Conservation (phyloP, 129 eudicot species). For the Helichrysum umbraculigerum region DNA sequence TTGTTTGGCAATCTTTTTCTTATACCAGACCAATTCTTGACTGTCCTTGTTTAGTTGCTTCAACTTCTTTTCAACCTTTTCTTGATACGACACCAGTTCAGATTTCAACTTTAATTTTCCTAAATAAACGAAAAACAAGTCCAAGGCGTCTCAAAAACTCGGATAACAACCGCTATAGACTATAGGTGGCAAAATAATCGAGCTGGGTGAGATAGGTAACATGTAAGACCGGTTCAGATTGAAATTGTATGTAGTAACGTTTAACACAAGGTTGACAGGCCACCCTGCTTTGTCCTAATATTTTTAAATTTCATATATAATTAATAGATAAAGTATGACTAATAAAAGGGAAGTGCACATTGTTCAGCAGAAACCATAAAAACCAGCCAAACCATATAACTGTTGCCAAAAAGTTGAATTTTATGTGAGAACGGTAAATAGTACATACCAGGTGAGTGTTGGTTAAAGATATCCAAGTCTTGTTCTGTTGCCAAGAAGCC, state of each 20-base stretch:
- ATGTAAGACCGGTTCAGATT: background rate
- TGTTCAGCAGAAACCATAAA: background rate
- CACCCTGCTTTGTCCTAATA: background rate
- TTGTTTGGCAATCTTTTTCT: constrained; percentile 56
- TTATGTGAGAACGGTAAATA: constrained; percentile 2
- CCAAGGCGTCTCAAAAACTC: constrained; percentile 8
- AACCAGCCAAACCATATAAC: background rate
- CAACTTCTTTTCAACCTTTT: constrained; percentile 56
- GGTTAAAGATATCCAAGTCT: constrained; percentile 68
- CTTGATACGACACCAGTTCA: constrained; percentile 63
- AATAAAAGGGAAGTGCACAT: background rate
- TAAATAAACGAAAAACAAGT: constrained; percentile 26
- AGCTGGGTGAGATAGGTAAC: background rate
- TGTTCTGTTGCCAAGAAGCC: constrained; percentile 70
- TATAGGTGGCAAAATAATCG: background rate
- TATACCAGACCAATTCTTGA: constrained; percentile 56
- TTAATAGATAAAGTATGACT: background rate
- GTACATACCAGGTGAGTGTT: constrained; percentile 66
- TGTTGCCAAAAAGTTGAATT: background rate
- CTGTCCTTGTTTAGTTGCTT: constrained; percentile 81
- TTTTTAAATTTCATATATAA: background rate
- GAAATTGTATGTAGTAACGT: background rate
- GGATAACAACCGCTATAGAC: background rate
- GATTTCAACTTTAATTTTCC: constrained; percentile 73
- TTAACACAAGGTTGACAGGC: background rate